These are phyloP conservation scores for Cerrena zonata DNA, from an alignment of 1,284 basidiomycete genomes.

Conservation along the genomic window DNA sequence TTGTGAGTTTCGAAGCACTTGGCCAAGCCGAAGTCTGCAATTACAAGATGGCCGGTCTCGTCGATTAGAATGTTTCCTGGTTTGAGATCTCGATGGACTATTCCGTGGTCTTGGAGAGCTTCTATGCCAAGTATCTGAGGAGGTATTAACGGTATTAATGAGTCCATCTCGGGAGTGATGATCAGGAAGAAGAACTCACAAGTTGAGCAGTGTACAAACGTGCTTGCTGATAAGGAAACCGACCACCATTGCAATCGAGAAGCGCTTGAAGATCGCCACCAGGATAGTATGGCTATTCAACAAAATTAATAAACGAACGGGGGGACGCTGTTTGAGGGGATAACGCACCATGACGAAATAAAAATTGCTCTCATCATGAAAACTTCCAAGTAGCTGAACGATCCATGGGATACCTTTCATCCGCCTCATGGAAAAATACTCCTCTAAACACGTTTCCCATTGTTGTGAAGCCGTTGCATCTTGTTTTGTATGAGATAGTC, in stretches of 20 bases:
- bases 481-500: too few relatives aligned
- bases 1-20: conserved; percentile 36
- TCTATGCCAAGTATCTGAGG: conserved; percentile 5
- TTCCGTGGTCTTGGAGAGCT: conserved; percentile 16
- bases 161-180: background rate
- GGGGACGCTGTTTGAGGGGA: background rate
- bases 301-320: background rate
- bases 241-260: background rate
- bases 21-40: conserved; percentile 29
- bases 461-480: background rate
- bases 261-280: conserved; percentile 5
- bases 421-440: background rate
- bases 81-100: conserved; percentile 40
- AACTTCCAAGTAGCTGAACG: conserved; percentile 2
- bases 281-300: conserved; percentile 4
- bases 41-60: conserved; percentile 56
- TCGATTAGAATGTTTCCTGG: conserved; percentile 60
- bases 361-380: conserved; percentile 4
- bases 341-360: conserved; percentile 10
- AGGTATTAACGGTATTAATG: background rate
- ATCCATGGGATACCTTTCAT: background rate
- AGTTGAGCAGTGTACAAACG: conserved; percentile 5
- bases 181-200: conserved; percentile 1
- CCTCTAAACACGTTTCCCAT: background rate
- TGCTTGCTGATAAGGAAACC: background rate